Conservation (phyloP, 2,329 filamentous ascomycete species). For the Blumeriella jaapii region DNA sequence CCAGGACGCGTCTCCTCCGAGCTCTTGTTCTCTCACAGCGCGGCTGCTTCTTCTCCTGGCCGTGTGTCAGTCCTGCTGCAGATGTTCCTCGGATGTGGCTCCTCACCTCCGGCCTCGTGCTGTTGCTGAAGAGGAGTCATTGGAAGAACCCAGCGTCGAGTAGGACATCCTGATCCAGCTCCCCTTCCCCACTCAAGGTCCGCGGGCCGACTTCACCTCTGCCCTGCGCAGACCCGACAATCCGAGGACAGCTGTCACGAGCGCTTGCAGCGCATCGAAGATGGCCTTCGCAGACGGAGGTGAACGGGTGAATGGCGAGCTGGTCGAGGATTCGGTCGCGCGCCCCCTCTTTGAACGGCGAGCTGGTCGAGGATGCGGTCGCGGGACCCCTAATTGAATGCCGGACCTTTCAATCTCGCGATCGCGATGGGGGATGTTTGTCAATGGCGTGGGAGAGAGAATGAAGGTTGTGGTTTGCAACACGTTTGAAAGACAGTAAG, state of each 20-base stretch:
- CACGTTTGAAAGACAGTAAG: no score
- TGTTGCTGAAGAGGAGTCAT: slow-evolving; percentile 17
- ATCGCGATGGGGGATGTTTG: no score
- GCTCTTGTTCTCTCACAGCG: slow-evolving; percentile 56
- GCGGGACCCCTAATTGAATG: no score
- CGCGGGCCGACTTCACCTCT: not conserved
- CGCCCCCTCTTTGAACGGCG: no score
- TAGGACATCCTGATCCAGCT: slow-evolving; percentile 22
- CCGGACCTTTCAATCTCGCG: no score
- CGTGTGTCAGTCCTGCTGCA: not conserved
- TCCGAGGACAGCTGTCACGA: not conserved
- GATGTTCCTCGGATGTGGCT: not conserved
- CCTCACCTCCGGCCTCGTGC: slow-evolving; percentile 21
- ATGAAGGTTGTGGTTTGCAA: not conserved
- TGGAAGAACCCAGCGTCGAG: slow-evolving; percentile 17
- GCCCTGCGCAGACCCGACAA: not conserved
- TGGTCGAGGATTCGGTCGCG: no score
- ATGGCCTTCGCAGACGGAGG: no score
- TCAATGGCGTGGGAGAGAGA: no score
- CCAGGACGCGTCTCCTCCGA: slow-evolving; percentile 69
- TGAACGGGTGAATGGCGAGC: no score
- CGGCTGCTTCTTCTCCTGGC: slow-evolving; percentile 20
- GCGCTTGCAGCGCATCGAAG: no score
- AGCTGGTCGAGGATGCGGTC: no score
- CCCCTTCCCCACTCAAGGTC: not conserved